Evolutionary conservation across 306 rosid species (phyloP).

Genomic region (Cyamopsis tetragonoloba): DNA sequence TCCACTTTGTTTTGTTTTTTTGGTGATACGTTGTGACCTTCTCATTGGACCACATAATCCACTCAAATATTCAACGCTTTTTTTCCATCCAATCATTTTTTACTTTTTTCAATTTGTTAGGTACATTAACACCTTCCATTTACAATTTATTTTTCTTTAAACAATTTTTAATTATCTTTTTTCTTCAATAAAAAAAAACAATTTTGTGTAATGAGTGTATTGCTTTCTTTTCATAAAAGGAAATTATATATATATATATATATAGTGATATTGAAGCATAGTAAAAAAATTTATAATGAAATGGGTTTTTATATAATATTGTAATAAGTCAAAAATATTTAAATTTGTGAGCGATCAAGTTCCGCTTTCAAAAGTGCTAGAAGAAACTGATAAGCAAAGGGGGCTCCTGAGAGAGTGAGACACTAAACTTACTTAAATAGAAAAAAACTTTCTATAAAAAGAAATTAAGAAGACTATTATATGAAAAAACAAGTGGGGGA

Average conservation of each 20-base stretch:
- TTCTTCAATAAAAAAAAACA: neutral
- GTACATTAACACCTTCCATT: constrained; percentile 18
- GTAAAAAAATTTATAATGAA: neutral
- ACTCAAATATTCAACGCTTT: constrained; percentile 6
- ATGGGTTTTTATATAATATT: neutral
- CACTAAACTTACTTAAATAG: neutral
- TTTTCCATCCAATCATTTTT: neutral
- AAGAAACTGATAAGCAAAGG: neutral
- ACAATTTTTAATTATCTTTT: neutral
- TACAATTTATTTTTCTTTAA: neutral
- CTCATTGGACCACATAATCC: constrained; percentile 34
- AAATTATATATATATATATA: neutral
- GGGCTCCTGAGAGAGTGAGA: neutral
- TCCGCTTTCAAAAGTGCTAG: neutral
- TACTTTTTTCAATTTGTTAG: constrained; percentile 13
- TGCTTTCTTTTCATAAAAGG: neutral
- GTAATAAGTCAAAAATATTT: neutral
- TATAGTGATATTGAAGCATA: neutral
- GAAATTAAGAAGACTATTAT: too few relatives aligned
- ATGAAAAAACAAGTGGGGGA: too few relatives aligned
- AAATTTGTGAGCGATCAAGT: neutral
- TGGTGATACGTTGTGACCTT: constrained; percentile 13
- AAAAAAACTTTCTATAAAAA: too few relatives aligned
- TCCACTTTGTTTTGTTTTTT: constrained; percentile 30
- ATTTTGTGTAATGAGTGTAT: neutral